Base-by-base conservation (phyloP, 495 filamentous ascomycete species). In the Aspergillus hancockii region DNA sequence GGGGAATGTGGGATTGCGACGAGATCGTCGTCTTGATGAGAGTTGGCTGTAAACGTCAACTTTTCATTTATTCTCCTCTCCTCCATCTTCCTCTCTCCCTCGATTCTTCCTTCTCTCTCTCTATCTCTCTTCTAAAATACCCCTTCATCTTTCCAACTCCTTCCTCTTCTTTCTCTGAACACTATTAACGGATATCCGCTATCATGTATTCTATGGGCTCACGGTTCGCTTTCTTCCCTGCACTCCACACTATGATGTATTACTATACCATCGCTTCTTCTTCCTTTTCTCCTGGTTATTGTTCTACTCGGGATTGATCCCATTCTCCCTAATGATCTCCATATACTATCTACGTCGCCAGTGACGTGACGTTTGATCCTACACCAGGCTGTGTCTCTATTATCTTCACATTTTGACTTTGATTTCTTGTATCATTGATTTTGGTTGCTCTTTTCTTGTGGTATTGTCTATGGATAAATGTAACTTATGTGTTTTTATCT, bases 1-100 rank as follows among this genome's bases (percentile, higher is more conserved):
- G 18, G 86, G 88, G 16, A 77, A 88, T 30, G 71, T 90, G 10
- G 70, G 66, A n/a, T 61, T 75, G 22, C 69, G 66, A 67, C 72
- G 71, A 64, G 78, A 66, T 63, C 79, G 64, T 72, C 84, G 69
- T 67, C 75, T 62, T 79, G 79, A 50, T 78, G 79, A 82, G 32
- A 62, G 51, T 34, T 73, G 52, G 65, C 63, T 49, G 49, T 52
- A 49, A 14, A 18, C n/a, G 38, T 41, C 38, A 36, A 60, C 49
- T 7, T 28, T 3, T 28, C 25, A 28, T 54, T 52, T 19, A n/a
- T 55, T 41, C 63, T 32, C 38, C 31, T 23, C 64, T 54, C 45
- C 19, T 40, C 54, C 22, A 25, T 28, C 54, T 62, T 3, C 7
- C 25, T 28, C 25, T 7, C 3, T 28, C 25, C 7, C 25, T 28